Base-by-base conservation (phyloP, 2,329 filamentous ascomycete species). In the Curvularia sp. region DNA sequence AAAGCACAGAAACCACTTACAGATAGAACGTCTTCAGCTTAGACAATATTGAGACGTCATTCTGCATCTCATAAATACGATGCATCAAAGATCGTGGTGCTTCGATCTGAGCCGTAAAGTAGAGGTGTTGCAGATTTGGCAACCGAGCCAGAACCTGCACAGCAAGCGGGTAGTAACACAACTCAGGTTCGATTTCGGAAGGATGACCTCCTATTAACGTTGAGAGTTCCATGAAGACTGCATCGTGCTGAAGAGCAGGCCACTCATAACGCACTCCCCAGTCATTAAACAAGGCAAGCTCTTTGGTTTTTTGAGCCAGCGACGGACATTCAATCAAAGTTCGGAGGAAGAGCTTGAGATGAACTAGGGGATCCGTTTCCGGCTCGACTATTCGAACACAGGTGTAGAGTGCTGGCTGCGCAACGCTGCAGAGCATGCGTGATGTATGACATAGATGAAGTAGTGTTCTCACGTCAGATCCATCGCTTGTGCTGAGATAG, bases 361-460 rank as follows among this genome's bases (percentile, higher is more conserved):
- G 25, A n/a, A 19, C 12, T 32, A 57, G 28, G 5, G 53, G 47
- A 10, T 57, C 53, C 3, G 27, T 4, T 13, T 3, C 19, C 30
- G 46, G 28, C 28, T 54, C 34, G 41, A 30, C 5, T n/a, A 60
- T 41, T 21, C 32, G 21, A 25, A 60, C 42, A 36, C 34, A 41
- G 6, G 23, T 57, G 57, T 63, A 49, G 21, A 63, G 60, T 39
- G 53, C 46, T 12, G 60, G 57, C n/a, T 45, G 49, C 34, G 60
- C 53, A 45, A 62, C 32, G 4, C 25, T 19, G 18, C 21, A 42
- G n/a, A 60, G 46, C 21, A 23, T n/a, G 13, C 49, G 45, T 38
- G 53, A 60, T 21, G 53, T 49, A 15, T 13, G 53, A 30, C 57
- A 63, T 34, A 57, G 25, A 39, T 7, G 41, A 28, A 45, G 18